Percentiles rank a stretch among this genome's conserved stretches.
Conservation (phyloP, 1,284 basidiomycete species). For the Kwoniella shivajii region DNA sequence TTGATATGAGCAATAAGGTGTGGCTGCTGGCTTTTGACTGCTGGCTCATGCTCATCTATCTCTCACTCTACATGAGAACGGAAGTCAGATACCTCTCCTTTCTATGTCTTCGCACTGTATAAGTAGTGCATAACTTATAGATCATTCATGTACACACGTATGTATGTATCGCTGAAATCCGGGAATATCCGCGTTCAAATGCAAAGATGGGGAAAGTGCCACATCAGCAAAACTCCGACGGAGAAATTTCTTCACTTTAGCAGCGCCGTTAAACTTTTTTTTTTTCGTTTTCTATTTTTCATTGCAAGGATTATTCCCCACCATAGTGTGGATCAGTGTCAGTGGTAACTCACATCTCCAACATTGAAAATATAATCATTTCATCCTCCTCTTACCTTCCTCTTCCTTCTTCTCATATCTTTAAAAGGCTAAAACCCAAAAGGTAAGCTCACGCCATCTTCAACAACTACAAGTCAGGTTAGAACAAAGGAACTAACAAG, state of each 20-base stretch:
- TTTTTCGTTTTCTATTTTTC: no score
- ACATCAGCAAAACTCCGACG: slow-evolving; percentile 7
- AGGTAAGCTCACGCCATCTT: slow-evolving; percentile 6
- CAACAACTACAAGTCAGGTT: neutral
- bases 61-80: no score
- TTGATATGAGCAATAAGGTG: no score
- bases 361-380: neutral
- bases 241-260: slow-evolving; percentile 6
- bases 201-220: slow-evolving; percentile 1
- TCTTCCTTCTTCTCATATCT: slow-evolving; percentile 3
- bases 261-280: slow-evolving; percentile 4
- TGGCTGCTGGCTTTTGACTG: no score
- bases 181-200: no score
- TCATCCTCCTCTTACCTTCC: neutral
- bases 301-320: neutral
- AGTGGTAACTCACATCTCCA: neutral
- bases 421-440: slow-evolving; percentile 19
- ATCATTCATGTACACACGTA: no score
- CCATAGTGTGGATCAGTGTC: neutral
- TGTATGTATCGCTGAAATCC: no score
- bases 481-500: neutral
- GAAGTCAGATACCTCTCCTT: no score
- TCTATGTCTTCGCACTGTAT: no score
- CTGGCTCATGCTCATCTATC: no score
- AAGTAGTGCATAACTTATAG: no score